These are phyloP conservation scores for Fusarium mexicanum DNA, from an alignment of 2,329 filamentous ascomycete species.

Conservation along the genomic window DNA sequence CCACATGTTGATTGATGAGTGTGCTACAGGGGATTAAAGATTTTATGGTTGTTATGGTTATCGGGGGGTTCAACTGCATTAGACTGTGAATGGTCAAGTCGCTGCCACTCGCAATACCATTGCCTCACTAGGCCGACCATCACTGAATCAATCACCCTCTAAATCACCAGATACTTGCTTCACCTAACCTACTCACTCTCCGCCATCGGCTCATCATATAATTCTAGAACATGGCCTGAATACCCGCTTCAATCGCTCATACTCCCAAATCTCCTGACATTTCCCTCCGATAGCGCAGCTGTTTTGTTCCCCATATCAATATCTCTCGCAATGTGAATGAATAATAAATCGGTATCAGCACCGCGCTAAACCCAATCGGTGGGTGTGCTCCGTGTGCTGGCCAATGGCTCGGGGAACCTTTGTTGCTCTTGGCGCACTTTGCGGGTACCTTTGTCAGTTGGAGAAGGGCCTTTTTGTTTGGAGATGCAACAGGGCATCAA, in stretches of 20 bases:
- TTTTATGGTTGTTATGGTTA: conserved; percentile 10
- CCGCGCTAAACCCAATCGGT: not conserved
- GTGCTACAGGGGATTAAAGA: not conserved
- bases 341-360: not conserved
- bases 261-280: not conserved
- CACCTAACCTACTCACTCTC: not conserved
- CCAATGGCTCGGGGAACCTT: conserved; percentile 28
- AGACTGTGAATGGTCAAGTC: not conserved
- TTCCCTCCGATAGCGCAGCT: not conserved
- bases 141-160: not conserved
- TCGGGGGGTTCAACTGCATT: conserved; percentile 7
- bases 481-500: not conserved
- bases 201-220: no score
- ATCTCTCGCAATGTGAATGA: not conserved
- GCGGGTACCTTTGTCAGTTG: conserved; percentile 28
- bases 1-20: not conserved
- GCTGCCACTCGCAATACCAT: not conserved
- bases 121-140: not conserved
- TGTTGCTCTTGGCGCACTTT: conserved; percentile 26
- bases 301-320: not conserved
- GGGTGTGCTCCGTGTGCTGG: not conserved
- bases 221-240: not conserved
- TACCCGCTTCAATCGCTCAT: not conserved
- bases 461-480: conserved; percentile 26
- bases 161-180: not conserved